Base-by-base conservation (phyloP, 495 filamentous ascomycete species). In the Platismatia glauca region DNA sequence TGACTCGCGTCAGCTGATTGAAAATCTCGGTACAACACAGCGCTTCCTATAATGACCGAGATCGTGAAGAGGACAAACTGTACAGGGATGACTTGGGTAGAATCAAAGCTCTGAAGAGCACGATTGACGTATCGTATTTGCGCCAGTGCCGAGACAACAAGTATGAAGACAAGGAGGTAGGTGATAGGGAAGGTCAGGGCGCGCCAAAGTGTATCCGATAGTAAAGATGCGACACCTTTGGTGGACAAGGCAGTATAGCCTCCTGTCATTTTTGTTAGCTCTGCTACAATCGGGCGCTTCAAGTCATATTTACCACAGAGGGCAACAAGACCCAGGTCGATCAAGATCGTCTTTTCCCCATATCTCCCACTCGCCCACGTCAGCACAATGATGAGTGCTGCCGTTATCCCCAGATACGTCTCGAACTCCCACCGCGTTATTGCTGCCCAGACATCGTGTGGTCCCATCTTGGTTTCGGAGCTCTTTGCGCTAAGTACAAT, bases 61-160 rank as follows among this genome's bases (percentile, higher is more conserved):
- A 98, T 78, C 0, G 94, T 98, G 72, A 98, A 98, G 44, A 95
- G 80, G 33, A 98, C 94, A 67, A 98, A 98, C 70, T 98, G 94
- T 16, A 90, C 90, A 3, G 94, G 94, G 59, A 98, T 97, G 64
- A 98, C 94, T 68, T 96, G 90, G 0, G 94, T 98, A 0, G 92
- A 93, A 72, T 96, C 90, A 76, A 98, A 98, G 59, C 89, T 86
- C 71, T 95, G 91, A 24, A 98, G 78, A 1, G 94, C 92, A 56
- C 91, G 90, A 76, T 98, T 98, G 65, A 98, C 80, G 71, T 97
- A 98, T 64, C 87, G 90, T 65, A 98, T 90, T 74, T 98, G 94
- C 83, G 97, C 88, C 59, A 97, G 75, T 24, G 94, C 94, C 11
- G 93, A 96, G 35, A 74, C 84, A 9, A 93, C 76, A 20, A 98